Conservation (phyloP, 108 stramenopile species). For the Pelagomonas calceolata region DNA sequence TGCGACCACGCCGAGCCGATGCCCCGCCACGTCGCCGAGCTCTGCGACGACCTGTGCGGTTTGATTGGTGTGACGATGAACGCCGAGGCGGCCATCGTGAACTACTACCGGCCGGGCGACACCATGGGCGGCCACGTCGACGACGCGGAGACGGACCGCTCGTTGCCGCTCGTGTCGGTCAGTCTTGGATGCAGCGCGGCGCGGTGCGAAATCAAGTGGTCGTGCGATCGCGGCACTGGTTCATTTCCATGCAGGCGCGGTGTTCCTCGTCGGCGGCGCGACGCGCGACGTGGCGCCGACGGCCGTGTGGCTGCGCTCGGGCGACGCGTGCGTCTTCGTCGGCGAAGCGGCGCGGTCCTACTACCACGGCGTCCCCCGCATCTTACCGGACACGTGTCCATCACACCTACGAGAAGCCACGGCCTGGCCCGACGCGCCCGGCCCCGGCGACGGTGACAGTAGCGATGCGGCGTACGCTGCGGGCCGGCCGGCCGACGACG, state of each 20-base stretch:
- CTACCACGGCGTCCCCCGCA: conserved; percentile 20
- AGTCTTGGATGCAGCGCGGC: conserved; percentile 7
- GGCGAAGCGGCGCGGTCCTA: conserved; percentile 13
- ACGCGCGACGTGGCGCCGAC: conserved; percentile 2
- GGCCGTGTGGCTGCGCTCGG: conserved; percentile 15
- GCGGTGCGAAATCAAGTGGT: too few species aligned
- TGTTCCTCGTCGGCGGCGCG: conserved; percentile 18
- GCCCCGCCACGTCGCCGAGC: conserved; percentile 2
- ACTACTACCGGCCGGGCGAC: conserved; percentile 18
- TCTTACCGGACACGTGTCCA: conserved; percentile 5
- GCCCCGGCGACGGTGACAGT: too few species aligned
- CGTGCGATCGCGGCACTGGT: too few species aligned
- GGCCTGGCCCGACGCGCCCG: too few species aligned
- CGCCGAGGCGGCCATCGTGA: conserved; percentile 29
- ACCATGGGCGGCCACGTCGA: conserved; percentile 29
- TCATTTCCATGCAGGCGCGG: conserved; percentile 9
- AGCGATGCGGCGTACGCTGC: too few species aligned
- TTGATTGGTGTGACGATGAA: neutral
- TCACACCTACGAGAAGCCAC: neutral
- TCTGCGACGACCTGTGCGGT: conserved; percentile 1
- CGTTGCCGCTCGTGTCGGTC: conserved; percentile 21
- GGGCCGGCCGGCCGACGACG: too few species aligned
- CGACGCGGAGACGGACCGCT: conserved; percentile 15
- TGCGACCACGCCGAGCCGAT: conserved; percentile 5
- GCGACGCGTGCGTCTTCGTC: conserved; percentile 17